Evolutionary conservation across 2,329 filamentous ascomycete genomes (phyloP), one percentile per base, ranked within the genome.

Genomic region (Arthrobotrys sinensis): DNA sequence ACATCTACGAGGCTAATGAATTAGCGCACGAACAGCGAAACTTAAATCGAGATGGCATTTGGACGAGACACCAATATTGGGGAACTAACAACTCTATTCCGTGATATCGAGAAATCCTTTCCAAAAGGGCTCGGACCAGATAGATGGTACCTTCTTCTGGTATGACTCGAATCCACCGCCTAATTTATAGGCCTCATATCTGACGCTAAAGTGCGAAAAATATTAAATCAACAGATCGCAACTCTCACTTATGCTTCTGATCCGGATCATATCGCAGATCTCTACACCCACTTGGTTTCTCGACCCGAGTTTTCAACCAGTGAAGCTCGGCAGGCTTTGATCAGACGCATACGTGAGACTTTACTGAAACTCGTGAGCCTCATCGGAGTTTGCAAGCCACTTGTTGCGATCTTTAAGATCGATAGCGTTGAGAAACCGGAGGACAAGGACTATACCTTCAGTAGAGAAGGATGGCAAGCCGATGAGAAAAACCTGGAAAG

Each of bases 381-480:
- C 1, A 86, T 90, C 11, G 90, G 90, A 0, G 88, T 91, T 0
- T 90, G 88, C 83, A 91, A 90, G 81, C 89, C 89, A 4, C 83
- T 91, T 4, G 89, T 90, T 80, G 87, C 88, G 0, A 87, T 90
- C 45, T 84, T 90, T 4, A 85, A 86, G 19, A 89, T 90, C 65
- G 85, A 83, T 70, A 84, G 85, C 12, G 82, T 88, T 5, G 88
- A 90, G 80, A 83, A 82, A 28, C 85, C 85, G 0, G 89, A 90
- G 81, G 90, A 91, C 80, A 87, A 86, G 65, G 90, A 91, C 80
- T 88, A 85, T 68, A 86, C 84, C 4, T 85, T 84, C 70, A 88
- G 88, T 3, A 87, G 89, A 80, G 86, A 89, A 79, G 84, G 86
- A 10, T 91, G 89, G 89, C 85, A 88, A 80, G 87, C 87, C 38